phyloP scores from a whole-genome alignment of 2,329 filamentous ascomycete species.

The Aspergillus neotritici region DNA sequence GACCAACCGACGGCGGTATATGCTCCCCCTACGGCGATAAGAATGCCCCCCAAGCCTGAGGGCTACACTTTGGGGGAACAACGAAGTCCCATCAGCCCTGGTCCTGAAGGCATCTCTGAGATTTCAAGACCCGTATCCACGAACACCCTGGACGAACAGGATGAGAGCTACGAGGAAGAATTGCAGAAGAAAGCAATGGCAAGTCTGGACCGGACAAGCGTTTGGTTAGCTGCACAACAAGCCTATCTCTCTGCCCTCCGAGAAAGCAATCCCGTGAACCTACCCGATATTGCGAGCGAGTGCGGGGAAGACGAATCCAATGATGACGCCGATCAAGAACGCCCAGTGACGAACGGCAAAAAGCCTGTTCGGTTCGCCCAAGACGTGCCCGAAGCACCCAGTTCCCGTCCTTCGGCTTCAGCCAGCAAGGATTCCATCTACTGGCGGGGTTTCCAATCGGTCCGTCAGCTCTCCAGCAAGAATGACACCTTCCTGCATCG shows the following conservation, averaged over 20 bases:
- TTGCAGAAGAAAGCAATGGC: slow-evolving; percentile 63
- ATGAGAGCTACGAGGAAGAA: slow-evolving; percentile 68
- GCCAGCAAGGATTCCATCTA: slow-evolving; percentile 70
- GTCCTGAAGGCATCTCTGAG: slow-evolving; percentile 37
- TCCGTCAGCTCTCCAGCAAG: slow-evolving; percentile 59
- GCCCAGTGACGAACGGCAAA: slow-evolving; percentile 15
- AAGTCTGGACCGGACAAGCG: slow-evolving; percentile 77
- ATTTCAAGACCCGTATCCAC: slow-evolving; percentile 61
- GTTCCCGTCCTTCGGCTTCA: slow-evolving; percentile 32
- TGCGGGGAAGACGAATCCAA: slow-evolving; percentile 13
- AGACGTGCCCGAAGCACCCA: slow-evolving; percentile 34
- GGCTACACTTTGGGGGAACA: slow-evolving; percentile 19
- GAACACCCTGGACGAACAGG: slow-evolving; percentile 54
- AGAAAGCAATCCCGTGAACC: slow-evolving; percentile 49
- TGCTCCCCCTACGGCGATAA: slow-evolving; percentile 41
- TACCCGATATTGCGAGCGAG: slow-evolving; percentile 23
- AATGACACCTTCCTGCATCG: slow-evolving; percentile 80
- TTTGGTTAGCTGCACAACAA: slow-evolving; percentile 80
- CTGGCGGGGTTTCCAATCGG: slow-evolving; percentile 77
- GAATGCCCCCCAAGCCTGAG: slow-evolving; percentile 39
- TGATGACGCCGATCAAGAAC: slow-evolving; percentile 18
- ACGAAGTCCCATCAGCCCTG: slow-evolving; percentile 25
- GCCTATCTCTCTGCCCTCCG: slow-evolving; percentile 65
- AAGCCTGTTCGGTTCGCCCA: slow-evolving; percentile 31
- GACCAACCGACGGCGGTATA: slow-evolving; percentile 34